These are phyloP conservation scores for Apophysomyces trapeziformis DNA, from an alignment of 371 early-diverging fungal genomes.

Conservation along the genomic window DNA sequence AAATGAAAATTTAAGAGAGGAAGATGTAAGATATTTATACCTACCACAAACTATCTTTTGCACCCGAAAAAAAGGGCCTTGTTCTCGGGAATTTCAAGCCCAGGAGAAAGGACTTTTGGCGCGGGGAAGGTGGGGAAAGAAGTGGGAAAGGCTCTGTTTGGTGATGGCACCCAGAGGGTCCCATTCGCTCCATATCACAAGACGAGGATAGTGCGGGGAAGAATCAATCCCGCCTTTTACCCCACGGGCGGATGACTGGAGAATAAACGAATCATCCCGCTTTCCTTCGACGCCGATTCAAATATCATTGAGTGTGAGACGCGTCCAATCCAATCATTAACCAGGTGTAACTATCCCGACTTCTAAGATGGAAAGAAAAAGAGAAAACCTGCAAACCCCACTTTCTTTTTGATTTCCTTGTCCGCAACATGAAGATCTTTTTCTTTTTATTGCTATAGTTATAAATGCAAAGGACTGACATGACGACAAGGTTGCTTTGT, in stretches of 20 bases:
- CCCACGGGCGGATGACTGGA: constrained; percentile 8
- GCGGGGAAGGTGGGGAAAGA: constrained; percentile 12
- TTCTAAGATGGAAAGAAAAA: constrained; percentile 6
- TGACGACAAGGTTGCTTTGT: neutral
- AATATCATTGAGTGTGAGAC: constrained; percentile 3
- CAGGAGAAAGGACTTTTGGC: constrained; percentile 10
- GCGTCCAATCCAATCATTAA: constrained; percentile 3
- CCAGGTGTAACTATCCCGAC: neutral
- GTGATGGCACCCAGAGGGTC: neutral
- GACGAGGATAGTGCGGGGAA: constrained; percentile 6
- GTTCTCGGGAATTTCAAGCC: constrained; percentile 6
- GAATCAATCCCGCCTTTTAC: constrained; percentile 1
- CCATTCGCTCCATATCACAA: constrained; percentile 6
- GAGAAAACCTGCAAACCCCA: constrained; percentile 2
- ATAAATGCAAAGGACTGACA: no score
- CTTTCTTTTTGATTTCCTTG: neutral
- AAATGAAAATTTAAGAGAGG: neutral
- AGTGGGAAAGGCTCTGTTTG: neutral
- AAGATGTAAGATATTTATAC: constrained; percentile 8
- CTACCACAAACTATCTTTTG: neutral
- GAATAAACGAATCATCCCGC: neutral
- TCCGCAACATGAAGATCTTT: no score
- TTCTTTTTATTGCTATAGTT: no score
- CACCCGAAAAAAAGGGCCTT: constrained; percentile 8
- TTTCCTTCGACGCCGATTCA: neutral